These are phyloP conservation scores for Adansonia grandidieri DNA, from an alignment of 441 rosid genomes.

Conservation along the genomic window DNA sequence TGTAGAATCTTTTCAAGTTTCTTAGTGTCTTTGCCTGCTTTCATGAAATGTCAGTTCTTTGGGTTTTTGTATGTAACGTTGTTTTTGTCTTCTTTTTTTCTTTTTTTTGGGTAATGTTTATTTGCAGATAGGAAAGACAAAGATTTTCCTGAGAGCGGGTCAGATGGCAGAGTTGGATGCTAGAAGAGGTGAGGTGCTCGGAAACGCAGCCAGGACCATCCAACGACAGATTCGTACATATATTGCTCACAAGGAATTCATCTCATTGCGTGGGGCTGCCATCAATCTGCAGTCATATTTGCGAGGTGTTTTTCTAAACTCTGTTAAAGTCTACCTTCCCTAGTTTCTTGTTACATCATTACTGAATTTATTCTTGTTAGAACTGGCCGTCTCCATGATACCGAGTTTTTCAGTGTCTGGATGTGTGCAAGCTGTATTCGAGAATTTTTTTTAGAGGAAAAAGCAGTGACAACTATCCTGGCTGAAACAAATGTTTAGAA, in stretches of 20 bases:
- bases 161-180: conserved; percentile 99
- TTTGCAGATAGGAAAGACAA: conserved; percentile 89
- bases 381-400: not conserved
- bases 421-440: not conserved
- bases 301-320: conserved; percentile 64
- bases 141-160: conserved; percentile 98
- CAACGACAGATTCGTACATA: conserved; percentile 89
- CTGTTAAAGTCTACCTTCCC: conserved; percentile 12
- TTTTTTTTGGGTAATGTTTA: conserved; percentile 9
- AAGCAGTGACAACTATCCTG: not conserved
- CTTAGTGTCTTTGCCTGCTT: conserved; percentile 7
- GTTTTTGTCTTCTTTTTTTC: not conserved
- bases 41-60: not conserved
- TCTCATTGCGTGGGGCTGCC: conserved; percentile 81
- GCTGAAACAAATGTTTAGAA: conserved; percentile 7
- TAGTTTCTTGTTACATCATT: conserved; percentile 23
- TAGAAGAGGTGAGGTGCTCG: conserved; percentile 98
- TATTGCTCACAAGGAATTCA: conserved; percentile 87
- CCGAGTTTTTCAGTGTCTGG: not conserved
- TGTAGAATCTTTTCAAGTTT: conserved; percentile 4
- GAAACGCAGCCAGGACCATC: conserved; percentile 95
- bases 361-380: conserved; percentile 13
- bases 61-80: not conserved
- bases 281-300: conserved; percentile 75
- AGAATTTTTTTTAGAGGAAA: not conserved